phyloP scores from a whole-genome alignment of 2,329 filamentous ascomycete genomes.

The Phialocephala sp. region DNA sequence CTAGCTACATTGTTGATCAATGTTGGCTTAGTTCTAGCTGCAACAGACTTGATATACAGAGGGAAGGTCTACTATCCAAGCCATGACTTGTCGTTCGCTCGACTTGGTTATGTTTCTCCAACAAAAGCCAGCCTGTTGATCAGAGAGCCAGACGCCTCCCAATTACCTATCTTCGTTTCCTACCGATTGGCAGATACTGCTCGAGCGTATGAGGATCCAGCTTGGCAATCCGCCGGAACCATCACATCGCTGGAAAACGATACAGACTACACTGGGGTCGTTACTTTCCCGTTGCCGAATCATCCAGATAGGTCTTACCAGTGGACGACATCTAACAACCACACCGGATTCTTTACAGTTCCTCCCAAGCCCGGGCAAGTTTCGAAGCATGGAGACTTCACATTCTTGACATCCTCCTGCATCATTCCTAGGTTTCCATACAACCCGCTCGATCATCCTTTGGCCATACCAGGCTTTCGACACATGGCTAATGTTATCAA shows the following conservation, averaged over 20 bases:
- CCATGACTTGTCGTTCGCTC: slow-evolving; percentile 81
- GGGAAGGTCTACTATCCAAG: slow-evolving; percentile 72
- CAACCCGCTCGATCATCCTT: slow-evolving; percentile 78
- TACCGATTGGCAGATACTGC: slow-evolving; percentile 61
- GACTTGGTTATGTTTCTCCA: slow-evolving; percentile 85
- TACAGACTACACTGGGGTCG: slow-evolving; percentile 80
- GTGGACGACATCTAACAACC: slow-evolving; percentile 86
- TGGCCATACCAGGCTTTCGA: slow-evolving; percentile 81
- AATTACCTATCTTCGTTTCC: slow-evolving; percentile 78
- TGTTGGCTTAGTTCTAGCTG: slow-evolving; percentile 67
- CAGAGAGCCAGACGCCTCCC: slow-evolving; percentile 77
- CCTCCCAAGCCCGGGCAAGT: slow-evolving; percentile 73
- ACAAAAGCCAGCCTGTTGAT: slow-evolving; percentile 81
- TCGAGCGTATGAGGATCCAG: slow-evolving; percentile 57
- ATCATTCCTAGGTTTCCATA: slow-evolving; percentile 94
- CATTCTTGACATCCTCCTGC: slow-evolving; percentile 91
- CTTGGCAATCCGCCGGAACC: slow-evolving; percentile 71
- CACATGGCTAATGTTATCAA: slow-evolving; percentile 77
- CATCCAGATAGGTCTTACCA: slow-evolving; percentile 77
- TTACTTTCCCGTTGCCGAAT: slow-evolving; percentile 69
- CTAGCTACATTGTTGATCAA: slow-evolving; percentile 76
- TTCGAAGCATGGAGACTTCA: slow-evolving; percentile 74
- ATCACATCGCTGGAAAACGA: slow-evolving; percentile 71
- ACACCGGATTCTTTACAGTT: slow-evolving; percentile 80
- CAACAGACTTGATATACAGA: slow-evolving; percentile 79